Evolutionary conservation across 1,284 basidiomycete genomes (phyloP), one percentile per base, ranked within the genome.

Genomic region (Cryptococcus neoformans): DNA sequence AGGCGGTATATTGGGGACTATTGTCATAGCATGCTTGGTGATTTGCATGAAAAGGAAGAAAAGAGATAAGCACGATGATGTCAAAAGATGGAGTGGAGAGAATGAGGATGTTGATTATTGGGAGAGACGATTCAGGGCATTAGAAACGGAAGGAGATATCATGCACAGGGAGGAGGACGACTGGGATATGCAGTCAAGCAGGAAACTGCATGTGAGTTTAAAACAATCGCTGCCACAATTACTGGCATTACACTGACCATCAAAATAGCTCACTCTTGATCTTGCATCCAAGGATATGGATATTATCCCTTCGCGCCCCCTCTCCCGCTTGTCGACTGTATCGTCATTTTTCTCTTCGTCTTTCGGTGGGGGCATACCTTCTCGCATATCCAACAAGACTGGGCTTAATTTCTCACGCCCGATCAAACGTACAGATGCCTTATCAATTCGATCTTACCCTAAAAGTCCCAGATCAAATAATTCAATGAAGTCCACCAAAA

Each of bases 81-180:
- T 14, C 36, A 46, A 40, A 53, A 11, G 35, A 35, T n/a, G 17
- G 40, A 21, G 42, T 39, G 44, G 16, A 16, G 46, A 41, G 9
- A 51, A 45, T 11, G 34, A 47, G 8, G 49, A 40, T 16, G 51
- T 44, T 8, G 59, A 63, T 59, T 66, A 58, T 44, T 66, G 64
- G 64, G 64, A 66, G 44, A 60, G 54, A 36, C 57, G 58, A 34
- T 66, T 66, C 45, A 59, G 59, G 44, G 48, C 60, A 40, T 51
- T 66, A 7, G 63, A 65, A 47, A 51, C 55, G 41, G 58, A 51
- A 16, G 49, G 42, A 45, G 50, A 8, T 17, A 42, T 37, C 8
- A 39, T 37, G 3, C 39, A 42, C 17, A 34, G 21, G 11, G 48
- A 51, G 44, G 38, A 46, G 14, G 51, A 51, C 5, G 57, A 62